phyloP scores from a whole-genome alignment of 2,329 filamentous ascomycete genomes.

The Diaporthe vexans region DNA sequence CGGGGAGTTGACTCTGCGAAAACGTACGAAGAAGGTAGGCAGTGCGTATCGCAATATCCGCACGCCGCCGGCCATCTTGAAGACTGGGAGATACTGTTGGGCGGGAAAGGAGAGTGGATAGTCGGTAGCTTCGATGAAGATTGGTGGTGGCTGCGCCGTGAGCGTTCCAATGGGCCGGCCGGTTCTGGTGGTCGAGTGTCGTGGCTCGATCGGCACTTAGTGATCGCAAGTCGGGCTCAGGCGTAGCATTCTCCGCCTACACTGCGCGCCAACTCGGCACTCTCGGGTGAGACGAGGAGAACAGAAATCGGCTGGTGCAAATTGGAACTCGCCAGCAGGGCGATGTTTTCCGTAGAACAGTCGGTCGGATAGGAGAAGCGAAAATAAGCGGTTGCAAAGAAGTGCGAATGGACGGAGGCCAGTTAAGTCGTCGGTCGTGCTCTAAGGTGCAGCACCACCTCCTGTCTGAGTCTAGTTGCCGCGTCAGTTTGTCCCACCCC shows the following conservation, averaged over 20 bases:
- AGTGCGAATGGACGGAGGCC: conserved; percentile 23
- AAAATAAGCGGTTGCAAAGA: not conserved
- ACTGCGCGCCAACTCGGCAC: conserved; percentile 18
- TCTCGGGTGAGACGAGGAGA: not conserved
- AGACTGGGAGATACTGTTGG: conserved; percentile 36
- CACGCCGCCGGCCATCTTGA: conserved; percentile 74
- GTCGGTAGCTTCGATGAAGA: conserved; percentile 31
- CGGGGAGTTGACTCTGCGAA: conserved; percentile 11
- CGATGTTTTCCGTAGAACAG: not conserved
- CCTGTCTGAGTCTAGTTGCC: conserved; percentile 29
- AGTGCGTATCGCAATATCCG: conserved; percentile 84
- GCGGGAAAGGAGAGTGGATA: conserved; percentile 14
- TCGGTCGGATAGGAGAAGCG: conserved; percentile 12
- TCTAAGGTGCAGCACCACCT: conserved; percentile 6
- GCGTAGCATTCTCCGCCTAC: conserved; percentile 25
- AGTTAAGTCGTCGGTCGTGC: conserved; percentile 10
- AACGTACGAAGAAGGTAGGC: conserved; percentile 85
- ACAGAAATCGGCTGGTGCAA: not conserved
- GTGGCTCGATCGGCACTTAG: conserved; percentile 29
- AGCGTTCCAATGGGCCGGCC: conserved; percentile 29
- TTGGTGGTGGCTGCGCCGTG: conserved; percentile 32
- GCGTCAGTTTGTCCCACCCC: conserved; percentile 34
- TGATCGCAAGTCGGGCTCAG: conserved; percentile 14
- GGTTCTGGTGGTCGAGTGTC: conserved; percentile 26
- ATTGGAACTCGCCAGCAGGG: not conserved